Evolutionary conservation across 768 basidiomycete genomes (phyloP).

Genomic region (Phallus indusiatus): DNA sequence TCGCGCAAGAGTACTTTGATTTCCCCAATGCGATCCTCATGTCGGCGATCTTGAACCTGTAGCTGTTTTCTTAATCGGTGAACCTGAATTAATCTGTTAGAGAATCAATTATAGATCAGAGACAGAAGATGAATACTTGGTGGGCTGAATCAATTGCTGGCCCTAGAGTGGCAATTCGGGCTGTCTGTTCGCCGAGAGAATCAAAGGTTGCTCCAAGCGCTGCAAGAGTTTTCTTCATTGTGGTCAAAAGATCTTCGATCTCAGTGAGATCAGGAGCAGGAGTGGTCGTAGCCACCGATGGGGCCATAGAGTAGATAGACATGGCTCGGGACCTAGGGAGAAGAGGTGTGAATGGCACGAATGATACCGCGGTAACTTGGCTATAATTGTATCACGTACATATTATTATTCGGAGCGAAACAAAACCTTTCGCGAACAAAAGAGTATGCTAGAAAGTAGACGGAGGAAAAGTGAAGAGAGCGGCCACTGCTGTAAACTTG

Average conservation of each 20-base stretch:
- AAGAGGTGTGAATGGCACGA: background rate
- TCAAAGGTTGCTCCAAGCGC: slow-evolving; percentile 36
- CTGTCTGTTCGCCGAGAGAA: slow-evolving; percentile 35
- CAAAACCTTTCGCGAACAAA: background rate
- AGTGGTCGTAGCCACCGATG: slow-evolving; percentile 6
- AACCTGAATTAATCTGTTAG: slow-evolving; percentile 26
- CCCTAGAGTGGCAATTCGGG: slow-evolving; percentile 32
- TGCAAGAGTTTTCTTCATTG: slow-evolving; percentile 35
- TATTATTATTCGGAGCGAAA: background rate
- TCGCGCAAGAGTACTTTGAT: slow-evolving; percentile 26
- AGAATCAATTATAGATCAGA: background rate
- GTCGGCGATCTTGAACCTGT: slow-evolving; percentile 28
- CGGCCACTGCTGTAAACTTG: background rate
- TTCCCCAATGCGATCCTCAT: slow-evolving; percentile 30
- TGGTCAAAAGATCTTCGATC: slow-evolving; percentile 34
- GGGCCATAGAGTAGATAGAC: slow-evolving; percentile 1
- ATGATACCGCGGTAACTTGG: background rate
- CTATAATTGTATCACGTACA: background rate
- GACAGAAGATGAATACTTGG: slow-evolving; percentile 27
- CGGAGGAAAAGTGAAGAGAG: background rate
- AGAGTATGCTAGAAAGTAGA: background rate
- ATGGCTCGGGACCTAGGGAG: background rate
- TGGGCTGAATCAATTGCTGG: slow-evolving; percentile 35
- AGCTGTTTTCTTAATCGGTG: slow-evolving; percentile 29
- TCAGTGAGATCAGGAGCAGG: slow-evolving; percentile 30